phyloP scores from a whole-genome alignment of 352 stramenopile species.

The Phytophthora aleatoria region DNA sequence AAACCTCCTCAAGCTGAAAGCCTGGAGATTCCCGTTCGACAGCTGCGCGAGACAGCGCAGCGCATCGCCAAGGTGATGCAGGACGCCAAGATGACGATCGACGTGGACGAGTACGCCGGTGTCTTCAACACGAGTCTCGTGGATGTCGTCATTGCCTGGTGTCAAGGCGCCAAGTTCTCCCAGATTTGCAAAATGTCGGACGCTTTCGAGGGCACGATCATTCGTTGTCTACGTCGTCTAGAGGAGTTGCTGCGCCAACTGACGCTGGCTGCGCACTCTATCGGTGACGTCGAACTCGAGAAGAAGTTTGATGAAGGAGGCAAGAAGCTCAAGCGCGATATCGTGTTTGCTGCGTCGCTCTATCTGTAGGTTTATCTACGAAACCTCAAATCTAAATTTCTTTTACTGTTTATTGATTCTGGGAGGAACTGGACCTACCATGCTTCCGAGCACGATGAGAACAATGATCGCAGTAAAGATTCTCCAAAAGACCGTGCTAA shows the following conservation, averaged over 20 bases:
- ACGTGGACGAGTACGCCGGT: slow-evolving; percentile 98
- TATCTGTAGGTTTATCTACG: slow-evolving; percentile 87
- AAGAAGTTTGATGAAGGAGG: slow-evolving; percentile 97
- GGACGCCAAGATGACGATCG: slow-evolving; percentile 93
- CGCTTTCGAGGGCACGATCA: slow-evolving; percentile 99
- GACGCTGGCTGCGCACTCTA: slow-evolving; percentile 93
- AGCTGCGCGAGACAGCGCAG: slow-evolving; percentile 95
- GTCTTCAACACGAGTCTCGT: slow-evolving; percentile 98
- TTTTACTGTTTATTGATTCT: neutral
- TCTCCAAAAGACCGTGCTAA: too few relatives aligned
- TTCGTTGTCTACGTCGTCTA: slow-evolving; percentile 95
- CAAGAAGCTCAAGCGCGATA: slow-evolving; percentile 98
- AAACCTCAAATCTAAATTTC: slow-evolving; percentile 11
- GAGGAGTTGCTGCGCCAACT: slow-evolving; percentile 99
- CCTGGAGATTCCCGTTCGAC: slow-evolving; percentile 90
- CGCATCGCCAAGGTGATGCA: slow-evolving; percentile 91
- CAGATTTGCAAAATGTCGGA: slow-evolving; percentile 98
- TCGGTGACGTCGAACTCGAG: slow-evolving; percentile 97
- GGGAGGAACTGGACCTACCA: too few relatives aligned
- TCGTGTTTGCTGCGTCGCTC: slow-evolving; percentile 99
- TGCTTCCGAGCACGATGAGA: too few relatives aligned
- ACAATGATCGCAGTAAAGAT: too few relatives aligned
- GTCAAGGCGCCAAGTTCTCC: slow-evolving; percentile 98
- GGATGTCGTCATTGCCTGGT: slow-evolving; percentile 97
- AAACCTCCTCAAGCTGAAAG: slow-evolving; percentile 78